Conservation (phyloP, 805 yeast species). For the Spathaspora boniae region DNA sequence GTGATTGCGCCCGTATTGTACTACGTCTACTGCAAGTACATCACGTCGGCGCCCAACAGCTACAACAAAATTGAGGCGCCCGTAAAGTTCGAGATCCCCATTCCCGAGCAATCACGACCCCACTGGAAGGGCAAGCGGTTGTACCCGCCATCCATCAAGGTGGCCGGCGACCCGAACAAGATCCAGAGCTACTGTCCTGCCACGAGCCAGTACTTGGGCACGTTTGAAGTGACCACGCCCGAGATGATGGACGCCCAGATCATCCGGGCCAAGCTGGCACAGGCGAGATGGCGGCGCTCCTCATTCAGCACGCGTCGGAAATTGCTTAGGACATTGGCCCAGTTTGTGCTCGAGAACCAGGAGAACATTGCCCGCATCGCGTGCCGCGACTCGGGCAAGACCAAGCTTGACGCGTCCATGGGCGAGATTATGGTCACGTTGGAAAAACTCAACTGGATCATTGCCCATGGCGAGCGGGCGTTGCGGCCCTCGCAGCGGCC, state of each 20-base stretch:
- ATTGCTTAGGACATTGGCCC: constrained; percentile 66
- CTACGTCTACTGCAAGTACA: constrained; percentile 33
- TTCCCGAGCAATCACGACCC: constrained; percentile 76
- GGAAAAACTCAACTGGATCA: constrained; percentile 88
- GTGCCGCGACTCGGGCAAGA: constrained; percentile 94
- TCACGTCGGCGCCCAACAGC: constrained; percentile 35
- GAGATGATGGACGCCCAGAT: constrained; percentile 71
- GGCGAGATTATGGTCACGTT: constrained; percentile 95
- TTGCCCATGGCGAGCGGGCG: constrained; percentile 74
- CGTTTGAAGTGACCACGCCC: constrained; percentile 58
- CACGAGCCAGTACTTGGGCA: constrained; percentile 85
- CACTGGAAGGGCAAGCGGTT: constrained; percentile 91
- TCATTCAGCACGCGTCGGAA: constrained; percentile 63
- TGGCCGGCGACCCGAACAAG: constrained; percentile 57
- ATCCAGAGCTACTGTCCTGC: constrained; percentile 95
- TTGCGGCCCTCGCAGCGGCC: constrained; percentile 72
- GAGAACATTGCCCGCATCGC: constrained; percentile 86
- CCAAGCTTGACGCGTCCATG: constrained; percentile 92
- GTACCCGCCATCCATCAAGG: constrained; percentile 53
- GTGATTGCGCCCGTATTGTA: constrained; percentile 35
- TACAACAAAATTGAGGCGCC: constrained; percentile 44
- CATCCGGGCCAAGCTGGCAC: constrained; percentile 51
- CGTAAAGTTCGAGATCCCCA: constrained; percentile 47
- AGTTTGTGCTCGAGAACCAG: constrained; percentile 76
- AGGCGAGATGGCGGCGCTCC: constrained; percentile 47